A percentile compares a stretch with the other conserved stretches of the same genome.
phyloP scores from a whole-genome alignment of 2,329 filamentous ascomycete species.

The Sporothrix euskadiensis region DNA sequence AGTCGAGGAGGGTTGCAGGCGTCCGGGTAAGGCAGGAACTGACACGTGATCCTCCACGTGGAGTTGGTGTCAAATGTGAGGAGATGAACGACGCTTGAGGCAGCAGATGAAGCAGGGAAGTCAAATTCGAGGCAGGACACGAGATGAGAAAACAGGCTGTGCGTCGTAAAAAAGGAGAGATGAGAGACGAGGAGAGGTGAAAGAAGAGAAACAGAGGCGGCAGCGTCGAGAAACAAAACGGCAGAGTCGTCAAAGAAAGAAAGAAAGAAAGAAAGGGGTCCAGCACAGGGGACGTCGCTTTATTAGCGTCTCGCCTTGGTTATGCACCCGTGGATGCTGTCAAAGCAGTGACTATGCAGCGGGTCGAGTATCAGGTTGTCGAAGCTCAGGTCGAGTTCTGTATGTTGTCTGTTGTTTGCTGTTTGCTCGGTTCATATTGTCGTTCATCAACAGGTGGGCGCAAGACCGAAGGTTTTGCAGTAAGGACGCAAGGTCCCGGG shows the following conservation, averaged over 20 bases:
- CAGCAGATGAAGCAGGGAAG: slow-evolving; percentile 35
- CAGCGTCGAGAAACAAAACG: not conserved
- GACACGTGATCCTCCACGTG: slow-evolving; percentile 8
- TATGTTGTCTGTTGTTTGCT: not conserved
- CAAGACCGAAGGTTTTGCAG: not conserved
- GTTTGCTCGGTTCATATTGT: not conserved
- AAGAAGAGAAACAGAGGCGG: not conserved
- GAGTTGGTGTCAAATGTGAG: not conserved
- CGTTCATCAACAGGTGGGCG: not conserved
- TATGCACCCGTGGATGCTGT: slow-evolving; percentile 15
- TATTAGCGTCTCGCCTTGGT: not conserved
- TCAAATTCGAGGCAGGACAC: not conserved
- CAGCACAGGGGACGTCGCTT: slow-evolving; percentile 5
- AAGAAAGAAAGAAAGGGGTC: not conserved
- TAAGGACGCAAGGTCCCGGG: not conserved
- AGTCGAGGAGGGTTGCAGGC: not conserved
- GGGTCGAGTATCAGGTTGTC: slow-evolving; percentile 6
- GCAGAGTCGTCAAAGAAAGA: not conserved
- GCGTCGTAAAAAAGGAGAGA: not conserved
- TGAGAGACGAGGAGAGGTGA: not conserved
- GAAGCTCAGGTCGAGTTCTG: not conserved
- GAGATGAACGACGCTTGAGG: not conserved
- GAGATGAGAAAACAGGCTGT: not conserved
- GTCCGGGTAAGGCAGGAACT: not conserved
- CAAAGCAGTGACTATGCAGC: slow-evolving; percentile 18